Evolutionary conservation across 2,329 filamentous ascomycete species (phyloP), one percentile per base, ranked within the genome.

Genomic region (Arthrinium phaeospermum): DNA sequence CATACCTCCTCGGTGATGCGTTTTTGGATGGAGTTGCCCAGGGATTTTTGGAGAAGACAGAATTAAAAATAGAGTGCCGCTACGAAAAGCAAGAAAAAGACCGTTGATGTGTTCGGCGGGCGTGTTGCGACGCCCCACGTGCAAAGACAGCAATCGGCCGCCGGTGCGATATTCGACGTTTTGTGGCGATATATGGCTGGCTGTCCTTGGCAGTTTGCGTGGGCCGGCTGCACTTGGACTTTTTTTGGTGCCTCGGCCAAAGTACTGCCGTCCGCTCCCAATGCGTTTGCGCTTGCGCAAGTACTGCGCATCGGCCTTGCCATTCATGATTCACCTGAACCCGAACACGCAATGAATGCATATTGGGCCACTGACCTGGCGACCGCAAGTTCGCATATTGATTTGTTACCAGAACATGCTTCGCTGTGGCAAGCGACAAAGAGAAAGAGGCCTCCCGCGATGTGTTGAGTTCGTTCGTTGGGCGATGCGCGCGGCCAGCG

Each of bases 401-500:
- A 41, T 64, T 41, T 64, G 34, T 41, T 64, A 41, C 57, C 34
- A 41, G 57, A 64, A 37, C 34, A 3, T 14, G 57, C 57, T 41
- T 64, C 34, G 12, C 41, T 37, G 57, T 64, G 57, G 57, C 57
- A 19, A 64, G 57, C 22, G 7, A 49, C 6, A 41, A 41, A 7
- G 46, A 49, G 46, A n/a, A 64, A 61, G 57, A 64, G 57, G 57
- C 57, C 30, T 22, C 57, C 57, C 16, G 30, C 14, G 30, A 22
- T 34, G 51, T 57, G 16, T 3, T 47, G 45, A 22, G 46, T 22
- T 46, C 45, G 34, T 64, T 37, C 30, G 30, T 64, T 37, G 57
- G 57, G 57, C 57, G 57, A 64, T 64, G 57, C 57, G 57, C 57
- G 57, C 57, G 57, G 30, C 57, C 57, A n/a, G 57, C 57, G 57